Evolutionary conservation across 1,139 yeast genomes (phyloP), one percentile per base, ranked within the genome.

Genomic region (Candida tropicalis): DNA sequence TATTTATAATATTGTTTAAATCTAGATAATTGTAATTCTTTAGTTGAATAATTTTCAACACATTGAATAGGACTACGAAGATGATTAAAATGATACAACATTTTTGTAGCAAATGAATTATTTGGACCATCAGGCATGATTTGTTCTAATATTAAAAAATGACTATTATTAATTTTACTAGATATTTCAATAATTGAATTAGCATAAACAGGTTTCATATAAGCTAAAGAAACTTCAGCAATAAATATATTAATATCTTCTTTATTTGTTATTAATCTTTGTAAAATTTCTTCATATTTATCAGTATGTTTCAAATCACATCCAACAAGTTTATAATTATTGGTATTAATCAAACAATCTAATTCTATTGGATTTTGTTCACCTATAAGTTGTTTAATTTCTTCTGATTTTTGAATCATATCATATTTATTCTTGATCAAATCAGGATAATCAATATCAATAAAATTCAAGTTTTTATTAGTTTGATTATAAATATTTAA

Each of bases 201-300:
- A n/a, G 95, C 89, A 46, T 73, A 73, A 26, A 73, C 70, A 5
- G 84, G 83, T 33, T 76, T 72, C 95, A 87, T 87, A 58, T 87
- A 87, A 0, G 95, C 91, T 44, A 87, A 64, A 0, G 95, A 86
- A 2, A 87, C 95, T 58, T 87, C 96, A 0, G 95, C 95, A 34
- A 88, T 74, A 54, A 85, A 87, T 9, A 86, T 71, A 41, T 77
- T 78, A 5, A 77, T 59, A 16, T 27, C 9, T 2, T 75, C 58
- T 17, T 65, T 54, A 1, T 52, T 51, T 11, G 52, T 48, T n/a
- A 42, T 38, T 10, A 36, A 36, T 23, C 25, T 33, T 6, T 40
- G 35, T n/a, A 84, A 49, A 39, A 73, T 67, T 6, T 58, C 49
- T 35, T 66, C 55, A 52, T 81, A 84, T 8, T 65, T 55, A 0